Conservation (phyloP, 2,329 filamentous ascomycete genomes). For the Talaromyces funiculosus region DNA sequence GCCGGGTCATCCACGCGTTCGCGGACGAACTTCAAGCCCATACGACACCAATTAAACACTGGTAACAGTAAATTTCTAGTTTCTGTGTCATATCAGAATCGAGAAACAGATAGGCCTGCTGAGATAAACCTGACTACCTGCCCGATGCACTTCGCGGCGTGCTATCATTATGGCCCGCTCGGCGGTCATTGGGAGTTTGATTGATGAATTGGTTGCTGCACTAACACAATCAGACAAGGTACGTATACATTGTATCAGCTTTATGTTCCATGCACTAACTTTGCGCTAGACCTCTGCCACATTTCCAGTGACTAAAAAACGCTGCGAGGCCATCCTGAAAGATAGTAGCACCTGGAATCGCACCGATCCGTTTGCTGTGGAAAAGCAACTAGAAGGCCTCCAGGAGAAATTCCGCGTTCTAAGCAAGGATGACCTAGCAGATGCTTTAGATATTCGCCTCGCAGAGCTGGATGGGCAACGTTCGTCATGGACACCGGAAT, state of each 20-base stretch:
- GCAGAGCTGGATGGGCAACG: constrained; percentile 51
- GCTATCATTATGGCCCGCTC: constrained; percentile 60
- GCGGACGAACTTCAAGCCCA: constrained; percentile 45
- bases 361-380: constrained; percentile 71
- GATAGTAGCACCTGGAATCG: constrained; percentile 49
- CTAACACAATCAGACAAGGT: constrained; percentile 9
- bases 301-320: constrained; percentile 27
- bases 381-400: constrained; percentile 60
- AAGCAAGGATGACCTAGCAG: constrained; percentile 71
- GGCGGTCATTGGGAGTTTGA: constrained; percentile 58
- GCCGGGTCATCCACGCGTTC: constrained; percentile 19
- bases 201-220: constrained; percentile 60
- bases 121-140: neutral
- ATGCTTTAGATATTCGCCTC: constrained; percentile 58
- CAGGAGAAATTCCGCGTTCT: constrained; percentile 82
- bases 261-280: neutral
- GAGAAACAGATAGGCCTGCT: neutral
- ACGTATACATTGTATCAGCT: neutral
- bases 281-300: constrained; percentile 23
- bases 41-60: constrained; percentile 33
- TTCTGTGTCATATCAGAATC: constrained; percentile 30
- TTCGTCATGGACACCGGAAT: constrained; percentile 69
- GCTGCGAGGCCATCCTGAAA: constrained; percentile 30
- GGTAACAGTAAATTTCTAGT: constrained; percentile 29
- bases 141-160: neutral